phyloP scores from a whole-genome alignment of 2,329 filamentous ascomycete species.

The Metarhizium album region DNA sequence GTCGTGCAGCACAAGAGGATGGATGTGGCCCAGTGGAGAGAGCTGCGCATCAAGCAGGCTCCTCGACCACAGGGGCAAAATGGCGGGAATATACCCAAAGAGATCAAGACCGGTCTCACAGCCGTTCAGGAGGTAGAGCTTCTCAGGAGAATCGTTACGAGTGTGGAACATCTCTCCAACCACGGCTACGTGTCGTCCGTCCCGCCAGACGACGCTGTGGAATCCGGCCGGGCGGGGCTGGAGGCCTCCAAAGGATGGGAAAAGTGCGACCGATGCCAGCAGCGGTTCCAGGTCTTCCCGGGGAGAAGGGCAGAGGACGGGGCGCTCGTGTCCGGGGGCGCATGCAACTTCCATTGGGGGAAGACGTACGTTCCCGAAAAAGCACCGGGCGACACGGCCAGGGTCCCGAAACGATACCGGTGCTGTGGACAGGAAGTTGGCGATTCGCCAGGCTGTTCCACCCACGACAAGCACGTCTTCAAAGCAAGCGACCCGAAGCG shows the following conservation, averaged over 20 bases:
- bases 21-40: slow-evolving; percentile 59
- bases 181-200: slow-evolving; percentile 65
- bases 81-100: slow-evolving; percentile 29
- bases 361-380: slow-evolving; percentile 51
- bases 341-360: slow-evolving; percentile 73
- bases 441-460: slow-evolving; percentile 63
- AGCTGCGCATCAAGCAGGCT: slow-evolving; percentile 35
- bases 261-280: slow-evolving; percentile 74
- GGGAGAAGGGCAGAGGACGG: slow-evolving; percentile 69
- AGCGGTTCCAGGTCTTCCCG: slow-evolving; percentile 85
- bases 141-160: slow-evolving; percentile 50
- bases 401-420: slow-evolving; percentile 52
- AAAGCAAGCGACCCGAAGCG: slow-evolving; percentile 68
- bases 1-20: slow-evolving; percentile 70
- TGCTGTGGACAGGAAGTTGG: slow-evolving; percentile 74
- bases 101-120: slow-evolving; percentile 60
- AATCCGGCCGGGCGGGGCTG: slow-evolving; percentile 53
- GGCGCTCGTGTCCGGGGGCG: slow-evolving; percentile 63
- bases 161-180: slow-evolving; percentile 49
- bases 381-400: slow-evolving; percentile 44
- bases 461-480: slow-evolving; percentile 68
- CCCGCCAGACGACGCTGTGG: slow-evolving; percentile 57
- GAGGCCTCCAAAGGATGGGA: slow-evolving; percentile 67
- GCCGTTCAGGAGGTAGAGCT: slow-evolving; percentile 57
- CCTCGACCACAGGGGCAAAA: neutral